Conservation (phyloP, 331 rosid genomes). For the Quercus phellos region DNA sequence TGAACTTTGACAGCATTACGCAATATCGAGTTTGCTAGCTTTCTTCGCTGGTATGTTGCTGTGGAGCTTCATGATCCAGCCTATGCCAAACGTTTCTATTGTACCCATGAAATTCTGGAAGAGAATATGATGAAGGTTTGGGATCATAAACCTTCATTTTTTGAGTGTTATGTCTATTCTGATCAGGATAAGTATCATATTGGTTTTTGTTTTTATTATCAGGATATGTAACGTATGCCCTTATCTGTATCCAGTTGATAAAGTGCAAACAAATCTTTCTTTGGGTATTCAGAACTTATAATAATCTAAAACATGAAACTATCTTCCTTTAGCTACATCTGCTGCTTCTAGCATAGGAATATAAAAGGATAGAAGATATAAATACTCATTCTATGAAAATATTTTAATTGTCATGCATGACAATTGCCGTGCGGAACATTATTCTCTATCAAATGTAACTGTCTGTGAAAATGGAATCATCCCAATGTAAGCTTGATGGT, state of each 20-base stretch:
- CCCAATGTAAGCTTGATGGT: constrained; percentile 6
- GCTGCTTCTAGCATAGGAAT: neutral
- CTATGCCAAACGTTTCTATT: constrained; percentile 89
- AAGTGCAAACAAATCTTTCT: neutral
- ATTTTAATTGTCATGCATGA: neutral
- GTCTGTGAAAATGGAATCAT: neutral
- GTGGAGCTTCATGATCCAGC: constrained; percentile 95
- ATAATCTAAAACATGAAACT: neutral
- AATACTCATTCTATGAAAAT: neutral
- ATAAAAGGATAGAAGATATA: neutral
- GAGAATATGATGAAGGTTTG: constrained; percentile 96
- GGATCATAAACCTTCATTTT: constrained; percentile 21
- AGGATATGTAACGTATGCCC: neutral
- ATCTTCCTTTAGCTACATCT: neutral
- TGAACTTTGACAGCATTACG: constrained; percentile 60
- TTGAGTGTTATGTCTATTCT: neutral
- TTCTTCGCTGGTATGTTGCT: constrained; percentile 99
- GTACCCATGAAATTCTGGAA: constrained; percentile 85
- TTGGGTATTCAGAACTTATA: neutral
- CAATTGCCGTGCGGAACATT: neutral
- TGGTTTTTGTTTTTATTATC: neutral
- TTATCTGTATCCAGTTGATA: neutral
- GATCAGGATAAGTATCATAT: neutral
- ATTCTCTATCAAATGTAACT: neutral
- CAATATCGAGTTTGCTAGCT: constrained; percentile 96